Evolutionary conservation across 495 filamentous ascomycete genomes (phyloP), one percentile per base, ranked within the genome.

Genomic region (Aspergillus funiculosus): DNA sequence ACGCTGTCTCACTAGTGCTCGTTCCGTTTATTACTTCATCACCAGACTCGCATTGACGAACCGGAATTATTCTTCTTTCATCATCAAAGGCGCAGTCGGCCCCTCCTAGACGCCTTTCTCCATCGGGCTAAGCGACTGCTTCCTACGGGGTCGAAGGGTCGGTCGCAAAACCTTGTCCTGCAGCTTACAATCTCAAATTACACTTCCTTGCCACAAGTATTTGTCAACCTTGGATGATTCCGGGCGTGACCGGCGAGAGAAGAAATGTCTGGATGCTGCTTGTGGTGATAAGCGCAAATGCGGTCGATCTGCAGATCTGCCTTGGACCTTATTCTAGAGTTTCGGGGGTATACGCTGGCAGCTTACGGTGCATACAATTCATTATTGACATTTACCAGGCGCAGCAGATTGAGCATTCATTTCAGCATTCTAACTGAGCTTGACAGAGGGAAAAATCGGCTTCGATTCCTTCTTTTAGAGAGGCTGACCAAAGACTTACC

Each of bases 51-150:
- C 39, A 36, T 17, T 27, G 5, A 36, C 30, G 31, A 45, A 45
- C 42, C 42, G 31, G 42, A 45, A 26, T 32, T 18, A 36, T 32
- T 35, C 15, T 18, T 45, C 11, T 6, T 17, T 15, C n/a, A 37
- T 9, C 34, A 18, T 37, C 34, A 15, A 37, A 13, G 9, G 3
- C 17, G 5, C 13, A 45, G 11, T 21, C 18, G 19, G 13, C 42
- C 6, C 18, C 39, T 19, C n/a, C 39, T 21, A 13, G 17, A 35
- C 36, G 36, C 36, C 15, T 25, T 4, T 25, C 8, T 25, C 20
- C 36, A 7, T n/a, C 15, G n/a, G 8, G 28, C 11, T 30, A 30
- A 13, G 28, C 28, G 28, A 30, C 28, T 30, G 28, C 10, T 10
- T 2, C 28, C 3, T 30, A 13, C 28, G 28, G 28, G 28, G 28